Evolutionary conservation across 768 basidiomycete species (phyloP).

Genomic region (Mrakia frigida): DNA sequence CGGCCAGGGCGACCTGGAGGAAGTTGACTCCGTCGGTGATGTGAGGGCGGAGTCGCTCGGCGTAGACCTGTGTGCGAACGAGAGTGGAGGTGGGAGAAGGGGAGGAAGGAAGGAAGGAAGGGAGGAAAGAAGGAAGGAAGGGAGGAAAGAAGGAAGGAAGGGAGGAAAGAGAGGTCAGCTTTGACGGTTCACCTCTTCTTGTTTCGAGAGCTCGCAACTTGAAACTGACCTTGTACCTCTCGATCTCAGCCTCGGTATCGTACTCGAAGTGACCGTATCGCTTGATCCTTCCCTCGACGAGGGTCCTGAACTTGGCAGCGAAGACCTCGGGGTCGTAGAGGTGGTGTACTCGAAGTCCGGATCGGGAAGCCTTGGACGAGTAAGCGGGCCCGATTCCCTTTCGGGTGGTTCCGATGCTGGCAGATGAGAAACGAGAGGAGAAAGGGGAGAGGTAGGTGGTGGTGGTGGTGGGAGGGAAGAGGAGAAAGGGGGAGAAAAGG

Average conservation of each 20-base stretch:
- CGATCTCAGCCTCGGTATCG: slow-evolving; percentile 93
- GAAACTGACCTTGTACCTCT: slow-evolving; percentile 71
- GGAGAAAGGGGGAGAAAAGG: neutral
- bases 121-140: neutral
- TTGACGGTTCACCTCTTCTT: too few species aligned
- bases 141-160: slow-evolving; percentile 1
- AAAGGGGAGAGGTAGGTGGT: neutral
- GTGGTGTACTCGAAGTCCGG: slow-evolving; percentile 92
- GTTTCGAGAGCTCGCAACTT: neutral
- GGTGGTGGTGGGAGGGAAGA: neutral
- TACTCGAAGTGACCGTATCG: slow-evolving; percentile 97
- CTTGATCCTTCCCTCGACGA: slow-evolving; percentile 96
- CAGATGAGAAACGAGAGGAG: slow-evolving; percentile 14
- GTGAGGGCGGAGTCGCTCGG: slow-evolving; percentile 75
- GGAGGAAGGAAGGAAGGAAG: neutral
- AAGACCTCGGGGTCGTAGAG: slow-evolving; percentile 78
- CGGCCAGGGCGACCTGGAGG: slow-evolving; percentile 69
- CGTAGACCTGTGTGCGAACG: slow-evolving; percentile 56
- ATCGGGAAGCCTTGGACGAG: slow-evolving; percentile 93
- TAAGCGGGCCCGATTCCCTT: slow-evolving; percentile 98
- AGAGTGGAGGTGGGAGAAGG: neutral
- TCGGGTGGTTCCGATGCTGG: slow-evolving; percentile 97
- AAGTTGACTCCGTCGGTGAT: slow-evolving; percentile 83
- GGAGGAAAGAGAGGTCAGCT: neutral
- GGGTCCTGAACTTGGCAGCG: slow-evolving; percentile 82